A percentile compares a stretch with the other conserved stretches of the same genome.
These are phyloP conservation scores for Alternaria longipes DNA, from an alignment of 2,329 filamentous ascomycete genomes.

Conservation along the genomic window DNA sequence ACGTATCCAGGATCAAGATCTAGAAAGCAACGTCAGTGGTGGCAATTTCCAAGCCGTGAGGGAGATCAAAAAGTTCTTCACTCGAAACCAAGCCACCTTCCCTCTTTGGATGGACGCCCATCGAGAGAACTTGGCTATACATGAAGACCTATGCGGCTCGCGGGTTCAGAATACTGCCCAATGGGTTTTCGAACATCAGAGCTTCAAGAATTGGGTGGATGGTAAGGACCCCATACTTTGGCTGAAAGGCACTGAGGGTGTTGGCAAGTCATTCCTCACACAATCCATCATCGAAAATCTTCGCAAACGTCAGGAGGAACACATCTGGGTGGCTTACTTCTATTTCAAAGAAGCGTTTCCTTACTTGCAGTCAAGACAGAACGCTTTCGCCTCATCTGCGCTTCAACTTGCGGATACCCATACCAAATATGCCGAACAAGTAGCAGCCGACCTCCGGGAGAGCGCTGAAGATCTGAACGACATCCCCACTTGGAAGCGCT, in stretches of 20 bases:
- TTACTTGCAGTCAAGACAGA: slow-evolving; percentile 30
- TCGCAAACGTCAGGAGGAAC: background rate
- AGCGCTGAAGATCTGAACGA: slow-evolving; percentile 25
- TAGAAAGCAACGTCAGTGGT: background rate
- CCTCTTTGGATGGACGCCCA: slow-evolving; percentile 3
- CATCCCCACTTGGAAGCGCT: background rate
- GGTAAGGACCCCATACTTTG: background rate
- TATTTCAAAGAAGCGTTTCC: slow-evolving; percentile 52
- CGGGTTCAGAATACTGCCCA: background rate
- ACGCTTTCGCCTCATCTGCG: slow-evolving; percentile 37
- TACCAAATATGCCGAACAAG: slow-evolving; percentile 39
- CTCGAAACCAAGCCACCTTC: background rate
- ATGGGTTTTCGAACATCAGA: background rate
- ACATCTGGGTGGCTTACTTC: slow-evolving; percentile 40
- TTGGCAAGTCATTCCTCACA: slow-evolving; percentile 6
- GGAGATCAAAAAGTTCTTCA: slow-evolving; percentile 7
- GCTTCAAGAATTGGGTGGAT: slow-evolving; percentile 4
- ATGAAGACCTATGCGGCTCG: slow-evolving; percentile 1
- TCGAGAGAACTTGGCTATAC: background rate
- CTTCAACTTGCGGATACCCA: slow-evolving; percentile 47
- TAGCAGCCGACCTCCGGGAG: slow-evolving; percentile 37
- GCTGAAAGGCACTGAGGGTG: slow-evolving; percentile 2
- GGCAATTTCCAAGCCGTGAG: slow-evolving; percentile 1
- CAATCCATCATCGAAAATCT: background rate
- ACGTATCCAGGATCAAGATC: background rate